Evolutionary conservation across 805 yeast species (phyloP), one percentile per base, ranked within the genome.

Genomic region (Metschnikowia lochheadii): DNA sequence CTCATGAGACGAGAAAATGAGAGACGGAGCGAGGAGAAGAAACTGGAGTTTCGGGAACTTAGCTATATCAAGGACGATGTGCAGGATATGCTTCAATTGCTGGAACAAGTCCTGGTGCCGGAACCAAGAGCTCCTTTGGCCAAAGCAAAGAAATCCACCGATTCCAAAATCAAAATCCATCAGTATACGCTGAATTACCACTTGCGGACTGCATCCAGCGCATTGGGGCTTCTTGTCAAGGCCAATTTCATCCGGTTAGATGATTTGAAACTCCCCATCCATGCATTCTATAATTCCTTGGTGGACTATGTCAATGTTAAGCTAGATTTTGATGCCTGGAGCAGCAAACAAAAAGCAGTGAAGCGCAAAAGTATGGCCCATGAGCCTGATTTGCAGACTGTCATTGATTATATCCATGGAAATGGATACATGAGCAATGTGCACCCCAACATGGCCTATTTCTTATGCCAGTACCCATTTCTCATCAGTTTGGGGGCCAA

Each of bases 101-200:
- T 40, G 37, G 44, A 43, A n/a, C 42, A 40, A 6, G 7, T 21
- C 2, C 20, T 3, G 29, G 38, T 40, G 29, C 18, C 26, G 10
- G 34, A 34, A 8, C 13, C 11, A 7, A 14, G 32, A 7, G 10
- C 13, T 8, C 7, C 18, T 6, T 21, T 5, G 21, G 15, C 21
- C n/a, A 49, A 44, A 2, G 18, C 36, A 18, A 49, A 54, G 20
- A 57, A 53, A 26, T 46, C 52, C 2, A 49, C 44, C 11, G 62
- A 61, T 10, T 41, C 60, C 6, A 79, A 75, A 51, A 73, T 83
- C 11, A 72, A 69, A 48, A 63, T 83, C 5, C 78, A 78, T 38
- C 82, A 81, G 56, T 91, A 91, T 64, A 84, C 87, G 0, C 77
- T 79, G 53, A 90, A 88, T 61, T 92, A 97, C 96, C 90, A 85